A percentile compares a stretch with the other conserved stretches of the same genome.
Evolutionary conservation across 2,329 filamentous ascomycete genomes (phyloP).

Genomic region (Fusarium longipes): DNA sequence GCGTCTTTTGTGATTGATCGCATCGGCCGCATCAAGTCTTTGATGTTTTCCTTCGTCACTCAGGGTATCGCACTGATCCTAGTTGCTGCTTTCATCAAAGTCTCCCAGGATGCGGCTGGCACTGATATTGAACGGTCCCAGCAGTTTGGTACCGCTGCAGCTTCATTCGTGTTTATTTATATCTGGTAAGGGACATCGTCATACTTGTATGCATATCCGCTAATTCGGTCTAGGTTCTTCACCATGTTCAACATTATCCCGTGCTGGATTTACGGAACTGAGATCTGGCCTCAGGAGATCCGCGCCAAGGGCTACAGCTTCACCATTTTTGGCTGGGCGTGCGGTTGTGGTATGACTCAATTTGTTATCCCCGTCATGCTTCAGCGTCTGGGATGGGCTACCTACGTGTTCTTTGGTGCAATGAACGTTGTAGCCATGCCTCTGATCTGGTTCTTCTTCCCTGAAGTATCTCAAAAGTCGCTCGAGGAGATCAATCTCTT

Average conservation of each 20-base stretch:
- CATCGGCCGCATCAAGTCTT: not conserved
- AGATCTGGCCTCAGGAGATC: not conserved
- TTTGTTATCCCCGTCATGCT: not conserved
- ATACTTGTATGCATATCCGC: not conserved
- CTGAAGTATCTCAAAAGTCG: not conserved
- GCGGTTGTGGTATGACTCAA: not conserved
- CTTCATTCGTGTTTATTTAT: not conserved
- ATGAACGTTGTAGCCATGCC: not conserved
- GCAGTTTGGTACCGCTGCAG: not conserved
- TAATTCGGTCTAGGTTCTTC: not conserved
- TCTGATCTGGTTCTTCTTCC: not conserved
- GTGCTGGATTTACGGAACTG: not conserved
- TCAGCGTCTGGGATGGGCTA: not conserved
- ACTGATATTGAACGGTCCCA: not conserved
- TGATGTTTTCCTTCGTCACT: not conserved
- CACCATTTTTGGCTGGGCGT: not conserved
- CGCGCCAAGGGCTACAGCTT: not conserved
- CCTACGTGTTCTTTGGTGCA: not conserved
- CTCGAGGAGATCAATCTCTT: not conserved
- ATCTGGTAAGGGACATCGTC: not conserved
- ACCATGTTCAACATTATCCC: slow-evolving; percentile 1
- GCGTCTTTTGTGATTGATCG: not conserved
- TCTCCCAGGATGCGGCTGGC: not conserved
- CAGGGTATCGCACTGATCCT: not conserved
- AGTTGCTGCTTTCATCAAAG: not conserved